Percentiles rank a stretch among this genome's conserved stretches.
Conservation (phyloP, 257 asterid species). For the Lantana camara region DNA sequence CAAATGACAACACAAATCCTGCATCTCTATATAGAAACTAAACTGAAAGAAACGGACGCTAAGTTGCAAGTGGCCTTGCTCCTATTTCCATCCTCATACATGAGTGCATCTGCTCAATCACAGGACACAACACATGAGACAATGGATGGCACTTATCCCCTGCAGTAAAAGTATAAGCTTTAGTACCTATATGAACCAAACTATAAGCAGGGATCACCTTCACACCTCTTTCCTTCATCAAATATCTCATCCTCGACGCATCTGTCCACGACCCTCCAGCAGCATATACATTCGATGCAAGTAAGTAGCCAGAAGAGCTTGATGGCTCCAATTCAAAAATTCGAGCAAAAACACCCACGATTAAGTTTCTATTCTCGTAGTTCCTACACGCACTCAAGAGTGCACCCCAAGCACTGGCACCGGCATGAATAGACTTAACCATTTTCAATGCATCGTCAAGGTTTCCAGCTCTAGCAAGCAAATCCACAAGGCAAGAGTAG, state of each 20-base stretch:
- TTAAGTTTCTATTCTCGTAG: conserved; percentile 42
- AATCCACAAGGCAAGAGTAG: conserved; percentile 82
- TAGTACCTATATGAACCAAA: conserved; percentile 54
- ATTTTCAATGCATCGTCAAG: conserved; percentile 67
- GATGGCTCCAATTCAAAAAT: conserved; percentile 81
- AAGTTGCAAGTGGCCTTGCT: conserved; percentile 23
- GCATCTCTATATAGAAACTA: no score
- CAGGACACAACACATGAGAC: conserved; percentile 35
- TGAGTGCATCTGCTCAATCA: conserved; percentile 53
- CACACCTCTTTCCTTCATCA: conserved; percentile 61
- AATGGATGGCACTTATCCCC: conserved; percentile 49
- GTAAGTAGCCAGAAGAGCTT: conserved; percentile 68
- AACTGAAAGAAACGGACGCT: not conserved
- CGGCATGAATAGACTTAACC: conserved; percentile 44
- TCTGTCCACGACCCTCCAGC: conserved; percentile 65
- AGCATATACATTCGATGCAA: conserved; percentile 75
- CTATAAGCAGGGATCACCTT: conserved; percentile 68
- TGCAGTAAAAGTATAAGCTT: conserved; percentile 50
- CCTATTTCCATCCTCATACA: conserved; percentile 51
- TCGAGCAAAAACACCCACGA: conserved; percentile 44
- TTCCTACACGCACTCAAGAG: conserved; percentile 78
- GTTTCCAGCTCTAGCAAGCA: conserved; percentile 86
- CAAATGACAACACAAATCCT: not conserved
- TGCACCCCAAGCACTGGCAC: conserved; percentile 90
- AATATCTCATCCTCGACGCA: conserved; percentile 61